Percentiles rank a stretch among this genome's conserved stretches.
These are phyloP conservation scores for Mycena amicta DNA, from an alignment of 768 basidiomycete species.

Conservation along the genomic window DNA sequence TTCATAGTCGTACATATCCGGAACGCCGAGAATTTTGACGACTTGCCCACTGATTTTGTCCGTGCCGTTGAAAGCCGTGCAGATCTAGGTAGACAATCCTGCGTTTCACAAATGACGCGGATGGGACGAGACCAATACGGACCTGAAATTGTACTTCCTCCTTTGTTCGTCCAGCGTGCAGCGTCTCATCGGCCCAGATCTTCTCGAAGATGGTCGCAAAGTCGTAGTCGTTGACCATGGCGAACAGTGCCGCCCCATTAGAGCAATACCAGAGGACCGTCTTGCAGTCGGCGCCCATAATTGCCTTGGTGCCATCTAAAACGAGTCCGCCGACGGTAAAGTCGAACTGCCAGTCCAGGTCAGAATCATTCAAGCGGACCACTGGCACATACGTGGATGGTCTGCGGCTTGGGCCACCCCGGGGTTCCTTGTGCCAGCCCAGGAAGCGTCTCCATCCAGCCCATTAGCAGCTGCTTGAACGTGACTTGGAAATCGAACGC, in stretches of 20 bases:
- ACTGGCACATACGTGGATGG: background rate
- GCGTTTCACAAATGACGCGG: background rate
- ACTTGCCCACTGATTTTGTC: background rate
- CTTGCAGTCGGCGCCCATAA: slow-evolving; percentile 4
- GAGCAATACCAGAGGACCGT: background rate
- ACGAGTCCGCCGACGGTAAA: background rate
- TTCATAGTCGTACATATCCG: slow-evolving; percentile 13
- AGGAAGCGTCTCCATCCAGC: slow-evolving; percentile 1
- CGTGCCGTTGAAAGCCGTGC: background rate
- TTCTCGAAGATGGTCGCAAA: background rate
- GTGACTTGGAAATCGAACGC: too few species aligned
- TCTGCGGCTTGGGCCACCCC: slow-evolving; percentile 5
- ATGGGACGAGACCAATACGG: background rate
- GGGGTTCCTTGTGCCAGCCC: background rate
- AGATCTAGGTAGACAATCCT: background rate
- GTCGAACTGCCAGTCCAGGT: background rate
- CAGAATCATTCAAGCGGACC: background rate
- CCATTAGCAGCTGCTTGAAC: background rate
- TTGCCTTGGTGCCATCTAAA: background rate
- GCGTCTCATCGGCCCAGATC: background rate
- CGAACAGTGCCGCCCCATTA: background rate
- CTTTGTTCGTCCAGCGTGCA: background rate
- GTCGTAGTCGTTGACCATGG: background rate
- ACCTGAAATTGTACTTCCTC: background rate
- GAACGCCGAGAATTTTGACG: background rate